Evolutionary conservation across 2,329 filamentous ascomycete genomes (phyloP).

Genomic region (Aphanoascus verrucosus): DNA sequence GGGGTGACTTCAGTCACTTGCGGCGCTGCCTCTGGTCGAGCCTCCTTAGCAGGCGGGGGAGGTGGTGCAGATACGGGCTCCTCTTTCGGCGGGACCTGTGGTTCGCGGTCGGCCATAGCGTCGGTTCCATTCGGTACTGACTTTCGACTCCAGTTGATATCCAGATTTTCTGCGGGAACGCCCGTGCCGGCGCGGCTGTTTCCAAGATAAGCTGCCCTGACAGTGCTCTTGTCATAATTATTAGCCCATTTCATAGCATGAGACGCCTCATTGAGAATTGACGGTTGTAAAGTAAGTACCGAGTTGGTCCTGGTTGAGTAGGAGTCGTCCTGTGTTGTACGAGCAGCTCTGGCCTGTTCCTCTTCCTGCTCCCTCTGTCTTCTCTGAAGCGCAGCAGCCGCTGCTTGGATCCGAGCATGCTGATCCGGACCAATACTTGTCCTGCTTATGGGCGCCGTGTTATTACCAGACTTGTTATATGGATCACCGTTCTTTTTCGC

Average conservation of each 20-base stretch:
- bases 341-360: constrained; percentile 41
- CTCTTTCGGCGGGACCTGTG: constrained; percentile 4
- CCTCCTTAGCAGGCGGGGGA: constrained; percentile 6
- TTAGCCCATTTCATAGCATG: constrained; percentile 95
- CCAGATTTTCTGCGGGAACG: constrained; percentile 37
- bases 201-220: constrained; percentile 75
- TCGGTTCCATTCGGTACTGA: not conserved
- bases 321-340: constrained; percentile 47
- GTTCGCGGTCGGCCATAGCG: not conserved
- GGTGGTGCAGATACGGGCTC: not conserved
- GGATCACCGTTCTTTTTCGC: constrained; percentile 50
- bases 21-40: not conserved
- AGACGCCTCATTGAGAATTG: constrained; percentile 74
- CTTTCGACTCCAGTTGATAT: constrained; percentile 30
- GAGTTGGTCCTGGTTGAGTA: constrained; percentile 68
- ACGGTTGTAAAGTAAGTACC: constrained; percentile 74
- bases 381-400: constrained; percentile 70
- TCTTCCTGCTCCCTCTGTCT: constrained; percentile 52
- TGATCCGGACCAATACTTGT: constrained; percentile 80
- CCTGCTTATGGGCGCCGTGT: constrained; percentile 55
- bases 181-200: constrained; percentile 64
- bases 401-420: constrained; percentile 84
- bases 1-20: constrained; percentile 10
- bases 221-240: constrained; percentile 82
- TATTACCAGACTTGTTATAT: constrained; percentile 42